phyloP scores from a whole-genome alignment of 495 filamentous ascomycete species.

The Acidomyces sp. region DNA sequence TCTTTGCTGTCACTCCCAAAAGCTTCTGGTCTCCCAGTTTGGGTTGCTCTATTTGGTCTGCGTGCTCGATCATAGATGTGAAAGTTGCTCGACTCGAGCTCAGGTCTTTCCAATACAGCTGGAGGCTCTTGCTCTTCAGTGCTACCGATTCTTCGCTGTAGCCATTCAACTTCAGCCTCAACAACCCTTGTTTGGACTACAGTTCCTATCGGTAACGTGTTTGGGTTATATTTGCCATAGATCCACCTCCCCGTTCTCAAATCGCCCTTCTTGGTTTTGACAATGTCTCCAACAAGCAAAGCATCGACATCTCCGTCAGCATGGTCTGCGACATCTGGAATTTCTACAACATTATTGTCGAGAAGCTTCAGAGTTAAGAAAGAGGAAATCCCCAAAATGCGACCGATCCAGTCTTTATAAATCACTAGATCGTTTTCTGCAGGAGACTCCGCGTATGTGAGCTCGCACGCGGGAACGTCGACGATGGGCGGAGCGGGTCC shows the following conservation, averaged over 20 bases:
- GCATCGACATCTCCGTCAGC: slow-evolving; percentile 11
- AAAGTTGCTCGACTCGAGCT: slow-evolving; percentile 20
- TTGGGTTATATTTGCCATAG: slow-evolving; percentile 36
- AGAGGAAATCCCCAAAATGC: slow-evolving; percentile 21
- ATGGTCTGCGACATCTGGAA: slow-evolving; percentile 19
- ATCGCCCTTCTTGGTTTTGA: slow-evolving; percentile 38
- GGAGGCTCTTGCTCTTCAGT: slow-evolving; percentile 8
- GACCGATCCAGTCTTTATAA: slow-evolving; percentile 30
- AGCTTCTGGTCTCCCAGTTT: too few species aligned
- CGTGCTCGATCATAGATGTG: slow-evolving; percentile 24
- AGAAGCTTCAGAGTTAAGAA: slow-evolving; percentile 24
- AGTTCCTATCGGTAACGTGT: slow-evolving; percentile 32
- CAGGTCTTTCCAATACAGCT: slow-evolving; percentile 12
- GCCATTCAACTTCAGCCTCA: slow-evolving; percentile 38
- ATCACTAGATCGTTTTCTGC: slow-evolving; percentile 24
- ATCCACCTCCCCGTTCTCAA: slow-evolving; percentile 38
- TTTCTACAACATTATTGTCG: slow-evolving; percentile 31
- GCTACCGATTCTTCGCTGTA: slow-evolving; percentile 19
- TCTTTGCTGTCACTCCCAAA: neutral
- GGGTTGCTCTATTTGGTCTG: slow-evolving; percentile 6
- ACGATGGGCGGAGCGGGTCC: slow-evolving; percentile 1
- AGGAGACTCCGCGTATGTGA: slow-evolving; percentile 5
- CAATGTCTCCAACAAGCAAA: slow-evolving; percentile 34
- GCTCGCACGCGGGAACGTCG: slow-evolving; percentile 9
- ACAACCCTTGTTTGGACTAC: slow-evolving; percentile 36